These are phyloP conservation scores for Neoscytalidium dimidiatum DNA, from an alignment of 2,329 filamentous ascomycete genomes.

Conservation along the genomic window DNA sequence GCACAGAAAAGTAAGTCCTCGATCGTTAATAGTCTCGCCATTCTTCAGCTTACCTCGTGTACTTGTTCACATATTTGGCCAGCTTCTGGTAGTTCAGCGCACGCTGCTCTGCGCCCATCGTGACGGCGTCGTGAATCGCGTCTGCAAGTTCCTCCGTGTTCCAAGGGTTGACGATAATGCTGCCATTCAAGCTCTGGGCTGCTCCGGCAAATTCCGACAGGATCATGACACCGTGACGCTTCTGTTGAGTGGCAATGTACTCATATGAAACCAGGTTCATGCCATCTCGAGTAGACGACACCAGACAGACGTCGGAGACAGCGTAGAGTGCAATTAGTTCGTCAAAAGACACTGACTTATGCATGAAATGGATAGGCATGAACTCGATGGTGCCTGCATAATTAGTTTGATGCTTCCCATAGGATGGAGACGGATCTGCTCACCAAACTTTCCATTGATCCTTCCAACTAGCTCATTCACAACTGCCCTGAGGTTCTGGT, in stretches of 20 bases:
- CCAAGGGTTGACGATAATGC: conserved; percentile 96
- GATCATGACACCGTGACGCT: conserved; percentile 90
- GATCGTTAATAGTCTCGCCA: neutral
- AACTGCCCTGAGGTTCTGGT: conserved; percentile 91
- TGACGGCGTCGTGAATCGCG: conserved; percentile 93
- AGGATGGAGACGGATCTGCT: conserved; percentile 24
- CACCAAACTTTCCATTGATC: conserved; percentile 92
- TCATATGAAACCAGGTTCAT: conserved; percentile 99
- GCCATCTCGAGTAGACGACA: conserved; percentile 93
- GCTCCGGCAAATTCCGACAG: conserved; percentile 96
- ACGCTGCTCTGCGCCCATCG: conserved; percentile 88
- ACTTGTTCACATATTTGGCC: conserved; percentile 94
- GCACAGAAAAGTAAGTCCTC: conserved; percentile 26
- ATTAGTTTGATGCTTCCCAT: neutral
- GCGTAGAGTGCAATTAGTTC: conserved; percentile 93
- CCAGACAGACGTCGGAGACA: conserved; percentile 87
- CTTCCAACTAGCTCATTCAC: conserved; percentile 96
- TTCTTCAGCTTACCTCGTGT: conserved; percentile 67
- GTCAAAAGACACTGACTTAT: conserved; percentile 93
- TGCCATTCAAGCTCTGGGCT: conserved; percentile 90
- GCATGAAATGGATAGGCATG: conserved; percentile 98
- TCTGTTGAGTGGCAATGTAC: conserved; percentile 91
- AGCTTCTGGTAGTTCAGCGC: conserved; percentile 87
- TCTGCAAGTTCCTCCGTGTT: conserved; percentile 95
- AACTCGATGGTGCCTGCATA: conserved; percentile 81